Conservation (phyloP, 116 monocot genomes). For the Posidonia oceanica region DNA sequence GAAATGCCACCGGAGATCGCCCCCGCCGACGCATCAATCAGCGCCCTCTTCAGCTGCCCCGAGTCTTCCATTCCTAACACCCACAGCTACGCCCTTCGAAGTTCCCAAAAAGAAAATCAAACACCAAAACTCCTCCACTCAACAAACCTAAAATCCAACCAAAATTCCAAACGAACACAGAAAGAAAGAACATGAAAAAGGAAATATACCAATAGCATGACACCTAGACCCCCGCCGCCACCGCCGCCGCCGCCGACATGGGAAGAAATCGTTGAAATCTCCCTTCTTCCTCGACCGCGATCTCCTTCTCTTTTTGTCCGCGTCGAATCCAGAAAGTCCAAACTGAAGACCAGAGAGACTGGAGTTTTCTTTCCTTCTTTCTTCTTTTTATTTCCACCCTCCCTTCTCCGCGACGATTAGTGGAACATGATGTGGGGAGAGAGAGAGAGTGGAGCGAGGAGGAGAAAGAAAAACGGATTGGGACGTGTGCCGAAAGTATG, state of each 20-base stretch:
- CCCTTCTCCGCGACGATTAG: background rate
- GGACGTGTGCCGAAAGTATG: no score
- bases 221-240: no score
- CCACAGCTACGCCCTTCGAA: background rate
- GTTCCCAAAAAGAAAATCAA: background rate
- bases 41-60: constrained; percentile 60
- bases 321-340: background rate
- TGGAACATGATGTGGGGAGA: background rate
- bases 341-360: background rate
- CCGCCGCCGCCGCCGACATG: no score
- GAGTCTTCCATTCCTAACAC: constrained; percentile 48
- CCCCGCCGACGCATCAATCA: constrained; percentile 60
- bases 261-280: no score
- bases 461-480: background rate
- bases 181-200: no score
- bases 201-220: no score
- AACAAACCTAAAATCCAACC: background rate
- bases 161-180: no score
- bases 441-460: background rate
- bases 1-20: constrained; percentile 88
- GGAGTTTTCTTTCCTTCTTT: background rate
- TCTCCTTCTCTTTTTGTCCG: background rate
- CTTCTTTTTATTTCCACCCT: background rate
- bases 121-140: background rate
- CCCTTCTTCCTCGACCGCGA: no score